These are phyloP conservation scores for Psilocybe mexicana DNA, from an alignment of 1,284 basidiomycete genomes.

Conservation along the genomic window DNA sequence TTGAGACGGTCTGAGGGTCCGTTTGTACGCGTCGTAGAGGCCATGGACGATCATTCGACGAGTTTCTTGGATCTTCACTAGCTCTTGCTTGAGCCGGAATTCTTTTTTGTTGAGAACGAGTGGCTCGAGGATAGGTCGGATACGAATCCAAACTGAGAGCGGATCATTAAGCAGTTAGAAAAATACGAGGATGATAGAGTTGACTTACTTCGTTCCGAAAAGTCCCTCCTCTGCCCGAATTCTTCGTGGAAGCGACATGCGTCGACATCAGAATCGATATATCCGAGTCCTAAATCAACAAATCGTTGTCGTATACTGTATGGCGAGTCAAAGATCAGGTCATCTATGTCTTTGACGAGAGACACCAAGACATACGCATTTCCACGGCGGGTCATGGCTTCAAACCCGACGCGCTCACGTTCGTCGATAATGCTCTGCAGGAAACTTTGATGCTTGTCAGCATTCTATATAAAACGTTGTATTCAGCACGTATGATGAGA, in stretches of 20 bases:
- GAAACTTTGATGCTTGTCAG: not conserved
- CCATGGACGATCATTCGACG: constrained; percentile 14
- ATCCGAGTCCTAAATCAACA: constrained; percentile 10
- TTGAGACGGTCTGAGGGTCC: constrained; percentile 25
- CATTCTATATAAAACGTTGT: not conserved
- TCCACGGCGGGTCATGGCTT: not conserved
- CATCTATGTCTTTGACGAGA: not conserved
- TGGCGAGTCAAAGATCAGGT: not conserved
- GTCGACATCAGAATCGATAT: constrained; percentile 4
- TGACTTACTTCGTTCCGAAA: constrained; percentile 15
- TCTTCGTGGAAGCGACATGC: not conserved
- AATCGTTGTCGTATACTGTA: constrained; percentile 14
- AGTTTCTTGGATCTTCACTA: not conserved
- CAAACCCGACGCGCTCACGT: not conserved
- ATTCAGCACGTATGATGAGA: not conserved
- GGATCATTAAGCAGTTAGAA: not conserved
- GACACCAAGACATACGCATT: constrained; percentile 6
- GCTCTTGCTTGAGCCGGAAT: constrained; percentile 11
- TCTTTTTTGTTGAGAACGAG: constrained; percentile 7
- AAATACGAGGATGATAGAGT: not conserved
- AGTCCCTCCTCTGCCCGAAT: not conserved
- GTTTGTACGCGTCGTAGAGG: constrained; percentile 26
- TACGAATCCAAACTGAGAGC: constrained; percentile 25
- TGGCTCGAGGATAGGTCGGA: constrained; percentile 22
- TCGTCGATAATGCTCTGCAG: not conserved